phyloP scores from a whole-genome alignment of 352 stramenopile genomes.

The Ophiocytium majus region DNA sequence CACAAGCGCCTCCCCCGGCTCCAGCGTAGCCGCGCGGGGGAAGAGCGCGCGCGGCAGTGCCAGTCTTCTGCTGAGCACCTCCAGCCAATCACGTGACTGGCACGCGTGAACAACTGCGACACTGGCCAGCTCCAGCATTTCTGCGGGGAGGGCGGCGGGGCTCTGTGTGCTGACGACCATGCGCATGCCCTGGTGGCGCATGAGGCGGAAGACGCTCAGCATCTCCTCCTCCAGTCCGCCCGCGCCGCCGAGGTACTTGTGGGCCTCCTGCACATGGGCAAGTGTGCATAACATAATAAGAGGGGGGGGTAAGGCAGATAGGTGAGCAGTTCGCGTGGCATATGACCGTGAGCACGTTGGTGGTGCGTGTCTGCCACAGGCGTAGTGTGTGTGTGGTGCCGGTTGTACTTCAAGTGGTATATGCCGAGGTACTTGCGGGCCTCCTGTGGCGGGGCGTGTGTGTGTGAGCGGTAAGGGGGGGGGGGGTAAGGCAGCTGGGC shows the following conservation, averaged over 20 bases:
- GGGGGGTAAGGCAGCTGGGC: too few species aligned
- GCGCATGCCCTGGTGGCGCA: conserved; percentile 50
- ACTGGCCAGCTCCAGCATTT: conserved; percentile 52
- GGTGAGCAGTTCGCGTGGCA: too few species aligned
- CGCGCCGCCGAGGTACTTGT: conserved; percentile 52
- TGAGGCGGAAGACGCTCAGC: conserved; percentile 53
- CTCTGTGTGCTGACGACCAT: conserved; percentile 49
- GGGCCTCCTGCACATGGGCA: too few species aligned
- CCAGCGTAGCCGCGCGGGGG: neutral
- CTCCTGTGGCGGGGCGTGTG: too few species aligned
- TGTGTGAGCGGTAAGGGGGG: too few species aligned
- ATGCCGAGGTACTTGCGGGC: neutral
- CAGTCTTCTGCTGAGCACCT: neutral
- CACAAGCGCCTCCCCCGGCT: neutral
- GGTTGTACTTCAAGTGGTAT: neutral
- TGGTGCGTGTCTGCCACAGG: too few species aligned
- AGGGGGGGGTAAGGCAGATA: too few species aligned
- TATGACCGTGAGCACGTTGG: too few species aligned
- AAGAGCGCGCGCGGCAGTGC: neutral
- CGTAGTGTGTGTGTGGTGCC: neutral
- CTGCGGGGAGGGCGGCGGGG: conserved; percentile 40
- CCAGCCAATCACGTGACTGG: conserved; percentile 12
- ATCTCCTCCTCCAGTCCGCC: conserved; percentile 54
- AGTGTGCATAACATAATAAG: too few species aligned
- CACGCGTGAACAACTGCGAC: conserved; percentile 15